These are phyloP conservation scores for Dryadomyces sulphureus DNA, from an alignment of 2,329 filamentous ascomycete genomes.

Conservation along the genomic window DNA sequence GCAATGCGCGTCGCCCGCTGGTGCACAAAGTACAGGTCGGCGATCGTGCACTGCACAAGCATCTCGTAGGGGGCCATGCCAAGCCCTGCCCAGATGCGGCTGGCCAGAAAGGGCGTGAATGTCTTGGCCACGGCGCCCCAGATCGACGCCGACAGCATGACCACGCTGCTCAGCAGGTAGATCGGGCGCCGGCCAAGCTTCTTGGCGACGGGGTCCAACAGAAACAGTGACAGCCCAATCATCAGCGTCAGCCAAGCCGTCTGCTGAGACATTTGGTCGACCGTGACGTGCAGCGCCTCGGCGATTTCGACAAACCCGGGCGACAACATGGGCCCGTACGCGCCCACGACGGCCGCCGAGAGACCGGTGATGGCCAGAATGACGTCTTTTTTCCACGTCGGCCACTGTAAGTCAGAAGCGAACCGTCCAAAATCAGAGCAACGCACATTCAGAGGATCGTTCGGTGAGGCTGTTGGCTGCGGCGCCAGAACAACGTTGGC, in stretches of 20 bases:
- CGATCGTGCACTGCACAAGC: constrained; percentile 35
- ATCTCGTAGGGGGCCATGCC: constrained; percentile 37
- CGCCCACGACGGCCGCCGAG: constrained; percentile 30
- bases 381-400: constrained; percentile 21
- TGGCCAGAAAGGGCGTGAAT: constrained; percentile 30
- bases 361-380: constrained; percentile 29
- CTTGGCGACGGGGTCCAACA: constrained; percentile 35
- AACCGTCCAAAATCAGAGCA: not conserved
- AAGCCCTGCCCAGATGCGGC: constrained; percentile 28
- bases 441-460: constrained; percentile 31
- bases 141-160: constrained; percentile 31
- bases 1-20: constrained; percentile 28
- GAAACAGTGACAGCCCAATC: constrained; percentile 31
- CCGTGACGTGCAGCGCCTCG: constrained; percentile 24
- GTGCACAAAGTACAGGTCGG: constrained; percentile 30
- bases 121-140: constrained; percentile 29
- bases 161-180: constrained; percentile 28
- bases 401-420: constrained; percentile 4
- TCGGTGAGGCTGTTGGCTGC: constrained; percentile 32
- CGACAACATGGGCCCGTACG: constrained; percentile 35
- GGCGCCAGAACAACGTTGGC: constrained; percentile 23
- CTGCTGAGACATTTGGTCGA: constrained; percentile 26
- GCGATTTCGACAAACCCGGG: constrained; percentile 33
- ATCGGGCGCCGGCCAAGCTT: constrained; percentile 34
- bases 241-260: constrained; percentile 33